A percentile compares a stretch with the other conserved stretches of the same genome.
Evolutionary conservation across 2,329 filamentous ascomycete species (phyloP).

Genomic region (Thielaviopsis euricoi): DNA sequence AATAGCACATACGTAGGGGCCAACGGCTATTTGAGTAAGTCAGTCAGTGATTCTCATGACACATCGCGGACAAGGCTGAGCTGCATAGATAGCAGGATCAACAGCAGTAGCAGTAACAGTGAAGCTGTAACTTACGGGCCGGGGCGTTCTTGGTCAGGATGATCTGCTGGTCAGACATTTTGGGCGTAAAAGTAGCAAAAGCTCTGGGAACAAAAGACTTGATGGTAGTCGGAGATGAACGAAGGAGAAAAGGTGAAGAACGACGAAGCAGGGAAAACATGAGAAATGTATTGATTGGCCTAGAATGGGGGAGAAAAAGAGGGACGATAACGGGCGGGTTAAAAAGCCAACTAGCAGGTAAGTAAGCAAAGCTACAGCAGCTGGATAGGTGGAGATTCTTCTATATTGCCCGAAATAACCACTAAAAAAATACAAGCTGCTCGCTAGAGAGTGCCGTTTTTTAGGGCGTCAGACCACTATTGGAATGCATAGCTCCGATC

Average conservation of each 20-base stretch:
- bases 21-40: constrained; percentile 29
- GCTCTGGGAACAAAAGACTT: background rate
- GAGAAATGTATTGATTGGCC: background rate
- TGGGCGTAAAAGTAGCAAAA: constrained; percentile 6
- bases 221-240: background rate
- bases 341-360: background rate
- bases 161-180: constrained; percentile 15
- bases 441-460: no score
- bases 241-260: background rate
- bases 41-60: background rate
- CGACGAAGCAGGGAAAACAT: background rate
- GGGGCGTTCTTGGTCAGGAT: constrained; percentile 44
- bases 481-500: constrained; percentile 10
- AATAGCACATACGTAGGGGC: constrained; percentile 39
- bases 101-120: no score
- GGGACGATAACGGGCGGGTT: background rate
- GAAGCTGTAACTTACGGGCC: constrained; percentile 28
- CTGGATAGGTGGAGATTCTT: no score
- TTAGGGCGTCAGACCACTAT: background rate
- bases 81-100: background rate
- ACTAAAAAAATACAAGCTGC: no score
- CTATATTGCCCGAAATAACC: no score
- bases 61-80: background rate
- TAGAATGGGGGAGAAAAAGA: background rate
- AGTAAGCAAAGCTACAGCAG: no score